Conservation (phyloP, 2,329 filamentous ascomycete genomes). For the Botrytis tulipae region DNA sequence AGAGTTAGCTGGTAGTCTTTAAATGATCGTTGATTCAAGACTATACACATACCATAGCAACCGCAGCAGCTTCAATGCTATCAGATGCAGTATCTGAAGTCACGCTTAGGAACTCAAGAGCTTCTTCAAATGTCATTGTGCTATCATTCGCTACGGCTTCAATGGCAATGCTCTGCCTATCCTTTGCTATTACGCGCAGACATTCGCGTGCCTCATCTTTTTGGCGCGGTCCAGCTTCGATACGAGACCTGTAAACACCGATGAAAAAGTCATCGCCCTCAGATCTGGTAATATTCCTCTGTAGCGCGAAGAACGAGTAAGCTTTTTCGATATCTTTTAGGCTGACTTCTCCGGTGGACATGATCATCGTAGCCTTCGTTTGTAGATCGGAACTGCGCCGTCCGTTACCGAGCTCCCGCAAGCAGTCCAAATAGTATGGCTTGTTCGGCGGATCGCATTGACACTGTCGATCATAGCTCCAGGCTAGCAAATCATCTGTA, state of each 20-base stretch:
- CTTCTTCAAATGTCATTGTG: slow-evolving; percentile 61
- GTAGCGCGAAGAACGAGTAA: slow-evolving; percentile 58
- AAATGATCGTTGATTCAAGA: no score
- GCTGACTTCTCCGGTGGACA: slow-evolving; percentile 57
- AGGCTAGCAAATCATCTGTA: slow-evolving; percentile 58
- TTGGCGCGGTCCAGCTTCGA: slow-evolving; percentile 53
- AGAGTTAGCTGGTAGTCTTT: slow-evolving; percentile 15
- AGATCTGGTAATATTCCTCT: slow-evolving; percentile 42
- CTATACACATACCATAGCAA: slow-evolving; percentile 35
- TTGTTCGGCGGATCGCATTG: slow-evolving; percentile 52
- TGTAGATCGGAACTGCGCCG: slow-evolving; percentile 53
- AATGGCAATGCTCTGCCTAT: slow-evolving; percentile 56
- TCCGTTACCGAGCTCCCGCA: slow-evolving; percentile 57
- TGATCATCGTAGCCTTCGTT: slow-evolving; percentile 55
- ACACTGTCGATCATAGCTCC: slow-evolving; percentile 61
- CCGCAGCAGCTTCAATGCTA: slow-evolving; percentile 37
- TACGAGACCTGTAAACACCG: slow-evolving; percentile 57
- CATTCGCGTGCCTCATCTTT: slow-evolving; percentile 56
- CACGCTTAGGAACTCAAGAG: slow-evolving; percentile 58
- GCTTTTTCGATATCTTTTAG: slow-evolving; percentile 56
- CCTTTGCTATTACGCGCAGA: slow-evolving; percentile 58
- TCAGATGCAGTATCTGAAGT: slow-evolving; percentile 35
- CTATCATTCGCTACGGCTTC: slow-evolving; percentile 54
- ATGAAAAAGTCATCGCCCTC: slow-evolving; percentile 59
- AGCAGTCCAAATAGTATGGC: slow-evolving; percentile 63